Conservation (phyloP, 768 basidiomycete species). For the Glaciozyma martinii region DNA sequence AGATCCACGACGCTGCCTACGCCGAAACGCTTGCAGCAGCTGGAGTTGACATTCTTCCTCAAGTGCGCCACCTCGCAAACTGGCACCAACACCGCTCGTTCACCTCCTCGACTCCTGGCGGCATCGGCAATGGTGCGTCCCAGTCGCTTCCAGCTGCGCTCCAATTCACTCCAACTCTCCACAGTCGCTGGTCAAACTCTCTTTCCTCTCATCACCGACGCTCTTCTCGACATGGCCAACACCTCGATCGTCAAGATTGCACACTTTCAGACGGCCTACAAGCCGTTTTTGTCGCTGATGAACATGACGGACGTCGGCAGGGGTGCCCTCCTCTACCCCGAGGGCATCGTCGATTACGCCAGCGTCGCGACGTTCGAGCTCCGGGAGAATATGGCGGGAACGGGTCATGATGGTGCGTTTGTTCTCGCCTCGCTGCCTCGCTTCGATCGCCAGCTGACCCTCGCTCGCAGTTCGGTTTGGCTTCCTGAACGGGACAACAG, state of each 20-base stretch:
- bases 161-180: background rate
- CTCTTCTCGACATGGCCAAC: constrained; percentile 69
- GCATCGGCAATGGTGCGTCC: constrained; percentile 68
- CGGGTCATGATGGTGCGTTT: background rate
- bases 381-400: constrained; percentile 9
- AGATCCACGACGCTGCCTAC: constrained; percentile 70
- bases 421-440: background rate
- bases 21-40: constrained; percentile 64
- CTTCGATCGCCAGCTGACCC: background rate
- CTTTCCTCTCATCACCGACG: constrained; percentile 58
- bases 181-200: constrained; percentile 75
- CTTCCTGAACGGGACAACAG: constrained; percentile 33
- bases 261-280: constrained; percentile 72
- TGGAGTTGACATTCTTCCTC: constrained; percentile 52
- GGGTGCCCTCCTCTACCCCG: constrained; percentile 1
- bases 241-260: constrained; percentile 70
- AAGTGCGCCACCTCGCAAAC: constrained; percentile 64
- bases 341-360: constrained; percentile 35
- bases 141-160: background rate
- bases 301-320: constrained; percentile 56
- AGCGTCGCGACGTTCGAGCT: constrained; percentile 34
- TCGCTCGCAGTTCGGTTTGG: constrained; percentile 29
- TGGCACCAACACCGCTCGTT: constrained; percentile 72
- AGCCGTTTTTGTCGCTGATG: constrained; percentile 83
- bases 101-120: constrained; percentile 48